Evolutionary conservation across 345 rosid species (phyloP).

Genomic region (Fremontodendron californicum): DNA sequence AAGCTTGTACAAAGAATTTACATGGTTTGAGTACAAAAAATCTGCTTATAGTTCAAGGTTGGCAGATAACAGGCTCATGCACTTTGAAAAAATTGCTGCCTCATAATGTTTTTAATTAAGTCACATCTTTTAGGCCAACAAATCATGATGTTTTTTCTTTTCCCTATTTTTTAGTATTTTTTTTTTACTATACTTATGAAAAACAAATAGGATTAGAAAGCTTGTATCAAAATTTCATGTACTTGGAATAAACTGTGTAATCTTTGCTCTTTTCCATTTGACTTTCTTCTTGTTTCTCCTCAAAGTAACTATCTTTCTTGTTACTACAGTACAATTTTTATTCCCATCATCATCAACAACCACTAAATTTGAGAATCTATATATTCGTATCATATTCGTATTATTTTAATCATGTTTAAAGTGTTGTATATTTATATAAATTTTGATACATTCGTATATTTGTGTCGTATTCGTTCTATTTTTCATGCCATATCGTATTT

Average conservation of each 20-base stretch:
- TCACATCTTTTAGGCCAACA: conserved; percentile 5
- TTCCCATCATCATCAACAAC: not conserved
- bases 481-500: no score
- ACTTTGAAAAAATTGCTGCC: conserved; percentile 46
- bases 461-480: no score
- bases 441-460: no score
- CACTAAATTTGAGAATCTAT: no score
- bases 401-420: no score
- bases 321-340: not conserved
- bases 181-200: not conserved
- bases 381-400: no score
- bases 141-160: not conserved
- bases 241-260: not conserved
- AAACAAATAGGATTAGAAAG: not conserved
- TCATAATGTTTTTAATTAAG: conserved; percentile 5
- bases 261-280: not conserved
- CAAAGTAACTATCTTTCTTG: not conserved
- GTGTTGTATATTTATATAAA: no score
- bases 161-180: no score
- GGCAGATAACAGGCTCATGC: conserved; percentile 60
- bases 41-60: conserved; percentile 59
- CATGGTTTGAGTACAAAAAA: conserved; percentile 78
- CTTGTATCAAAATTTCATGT: not conserved
- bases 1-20: conserved; percentile 65
- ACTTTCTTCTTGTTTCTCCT: not conserved